These are phyloP conservation scores for Arthrobotrys musiformis DNA, from an alignment of 2,329 filamentous ascomycete species.

Conservation along the genomic window DNA sequence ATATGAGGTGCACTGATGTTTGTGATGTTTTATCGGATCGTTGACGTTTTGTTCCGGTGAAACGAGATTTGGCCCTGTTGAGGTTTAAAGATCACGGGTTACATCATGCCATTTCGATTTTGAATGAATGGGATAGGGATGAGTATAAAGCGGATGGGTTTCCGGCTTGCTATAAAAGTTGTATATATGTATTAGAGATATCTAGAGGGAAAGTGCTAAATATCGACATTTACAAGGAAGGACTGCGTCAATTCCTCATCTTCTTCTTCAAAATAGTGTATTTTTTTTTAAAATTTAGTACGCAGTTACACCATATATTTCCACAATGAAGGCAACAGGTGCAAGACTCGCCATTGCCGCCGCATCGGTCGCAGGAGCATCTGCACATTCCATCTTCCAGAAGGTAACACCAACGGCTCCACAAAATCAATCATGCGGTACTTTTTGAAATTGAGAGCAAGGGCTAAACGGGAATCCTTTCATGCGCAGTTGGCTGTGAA, in stretches of 20 bases:
- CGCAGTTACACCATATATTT: not conserved
- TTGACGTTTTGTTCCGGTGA: slow-evolving; percentile 31
- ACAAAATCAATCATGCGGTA: not conserved
- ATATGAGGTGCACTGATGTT: slow-evolving; percentile 1
- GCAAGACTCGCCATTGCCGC: slow-evolving; percentile 28
- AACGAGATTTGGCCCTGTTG: slow-evolving; percentile 21
- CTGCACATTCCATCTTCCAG: slow-evolving; percentile 39
- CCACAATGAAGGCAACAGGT: slow-evolving; percentile 35
- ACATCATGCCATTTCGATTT: not conserved
- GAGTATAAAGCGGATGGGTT: slow-evolving; percentile 8
- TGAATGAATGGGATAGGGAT: not conserved
- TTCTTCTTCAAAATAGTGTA: not conserved
- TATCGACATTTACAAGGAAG: not conserved
- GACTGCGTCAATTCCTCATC: not conserved
- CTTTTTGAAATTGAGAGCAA: too few relatives aligned
- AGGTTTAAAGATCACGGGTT: slow-evolving; percentile 2
- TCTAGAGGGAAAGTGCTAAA: not conserved
- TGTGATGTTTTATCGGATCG: slow-evolving; percentile 25
- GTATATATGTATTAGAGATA: not conserved
- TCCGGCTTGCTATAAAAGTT: not conserved
- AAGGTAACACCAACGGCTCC: slow-evolving; percentile 19
- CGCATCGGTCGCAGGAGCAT: slow-evolving; percentile 17
- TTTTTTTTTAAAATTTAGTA: not conserved
- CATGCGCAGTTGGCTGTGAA: slow-evolving; percentile 65
- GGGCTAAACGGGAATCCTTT: not conserved